phyloP scores from a whole-genome alignment of 2,329 filamentous ascomycete species.

The Colletotrichum sp. region DNA sequence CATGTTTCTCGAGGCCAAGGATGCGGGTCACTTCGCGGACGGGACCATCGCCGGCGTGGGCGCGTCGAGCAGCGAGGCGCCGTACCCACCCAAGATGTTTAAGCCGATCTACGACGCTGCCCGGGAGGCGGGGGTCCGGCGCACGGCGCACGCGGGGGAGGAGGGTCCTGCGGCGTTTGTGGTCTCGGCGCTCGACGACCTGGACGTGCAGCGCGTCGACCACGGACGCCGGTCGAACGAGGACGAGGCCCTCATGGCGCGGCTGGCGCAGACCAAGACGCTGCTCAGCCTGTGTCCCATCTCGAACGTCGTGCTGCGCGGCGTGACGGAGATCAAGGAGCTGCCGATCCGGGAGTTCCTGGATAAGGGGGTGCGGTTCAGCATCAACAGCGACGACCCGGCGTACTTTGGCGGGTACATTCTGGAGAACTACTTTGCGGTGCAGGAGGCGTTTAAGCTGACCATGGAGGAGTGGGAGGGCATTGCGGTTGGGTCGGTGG shows the following conservation, averaged over 20 bases:
- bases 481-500: conserved; percentile 66
- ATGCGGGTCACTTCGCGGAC: conserved; percentile 49
- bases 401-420: conserved; percentile 81
- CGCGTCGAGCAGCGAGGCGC: conserved; percentile 69
- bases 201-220: conserved; percentile 72
- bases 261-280: conserved; percentile 61
- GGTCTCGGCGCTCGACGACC: conserved; percentile 62
- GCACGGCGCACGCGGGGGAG: conserved; percentile 78
- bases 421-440: conserved; percentile 75
- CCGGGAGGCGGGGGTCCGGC: conserved; percentile 50
- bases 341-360: conserved; percentile 68
- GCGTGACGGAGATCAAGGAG: conserved; percentile 25
- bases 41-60: conserved; percentile 68
- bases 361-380: conserved; percentile 69
- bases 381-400: conserved; percentile 77
- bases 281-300: conserved; percentile 39
- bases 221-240: conserved; percentile 73
- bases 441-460: conserved; percentile 74
- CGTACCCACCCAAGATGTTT: conserved; percentile 65
- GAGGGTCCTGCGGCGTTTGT: conserved; percentile 75
- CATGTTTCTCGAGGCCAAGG: conserved; percentile 42
- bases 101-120: conserved; percentile 64
- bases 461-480: conserved; percentile 68
- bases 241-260: conserved; percentile 61
- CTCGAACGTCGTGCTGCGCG: conserved; percentile 36